These are phyloP conservation scores for Diaporthe aspalathi DNA, from an alignment of 2,329 filamentous ascomycete species.

Conservation along the genomic window DNA sequence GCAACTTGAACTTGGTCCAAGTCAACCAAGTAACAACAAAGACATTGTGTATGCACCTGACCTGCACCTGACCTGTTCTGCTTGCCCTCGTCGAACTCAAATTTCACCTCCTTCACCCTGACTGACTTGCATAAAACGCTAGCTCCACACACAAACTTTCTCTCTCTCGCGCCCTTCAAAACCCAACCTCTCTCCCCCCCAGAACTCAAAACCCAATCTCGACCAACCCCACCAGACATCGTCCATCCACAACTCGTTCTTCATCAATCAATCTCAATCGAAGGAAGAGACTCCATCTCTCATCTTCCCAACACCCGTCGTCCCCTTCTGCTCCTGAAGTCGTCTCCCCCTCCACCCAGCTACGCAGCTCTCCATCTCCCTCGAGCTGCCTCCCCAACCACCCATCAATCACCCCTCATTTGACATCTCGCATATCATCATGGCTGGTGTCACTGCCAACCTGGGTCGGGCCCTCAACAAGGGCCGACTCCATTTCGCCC, in stretches of 20 bases:
- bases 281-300: background rate
- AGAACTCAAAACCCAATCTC: background rate
- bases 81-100: background rate
- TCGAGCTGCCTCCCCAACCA: no score
- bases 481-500: background rate
- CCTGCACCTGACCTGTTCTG: no score
- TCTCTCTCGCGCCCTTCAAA: background rate
- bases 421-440: no score
- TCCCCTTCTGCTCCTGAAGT: no score
- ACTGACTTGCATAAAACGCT: no score
- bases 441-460: background rate
- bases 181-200: background rate
- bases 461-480: background rate
- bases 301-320: background rate
- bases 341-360: no score
- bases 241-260: background rate
- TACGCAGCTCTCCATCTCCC: no score
- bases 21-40: no score
- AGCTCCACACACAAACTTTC: no score
- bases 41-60: no score
- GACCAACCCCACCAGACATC: background rate
- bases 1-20: background rate
- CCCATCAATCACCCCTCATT: background rate
- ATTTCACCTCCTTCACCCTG: no score
- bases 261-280: background rate